A percentile compares a stretch with the other conserved stretches of the same genome.
phyloP scores from a whole-genome alignment of 108 stramenopile genomes.

The Schizochytrium sp. region DNA sequence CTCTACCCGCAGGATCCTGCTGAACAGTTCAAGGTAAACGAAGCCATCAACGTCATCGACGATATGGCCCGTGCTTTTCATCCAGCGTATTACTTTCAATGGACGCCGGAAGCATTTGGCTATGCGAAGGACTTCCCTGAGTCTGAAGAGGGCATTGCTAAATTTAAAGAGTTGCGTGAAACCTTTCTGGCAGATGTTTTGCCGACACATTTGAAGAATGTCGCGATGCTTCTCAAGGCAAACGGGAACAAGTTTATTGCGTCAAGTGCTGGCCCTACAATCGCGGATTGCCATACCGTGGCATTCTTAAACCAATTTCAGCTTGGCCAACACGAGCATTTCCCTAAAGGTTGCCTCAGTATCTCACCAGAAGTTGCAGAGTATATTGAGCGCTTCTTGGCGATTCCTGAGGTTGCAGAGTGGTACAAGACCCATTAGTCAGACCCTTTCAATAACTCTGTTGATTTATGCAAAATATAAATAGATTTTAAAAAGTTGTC shows the following conservation, averaged over 20 bases:
- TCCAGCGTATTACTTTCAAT: conserved; percentile 71
- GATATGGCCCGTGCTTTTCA: conserved; percentile 76
- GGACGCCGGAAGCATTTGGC: conserved; percentile 76
- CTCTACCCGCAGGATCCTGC: conserved; percentile 5
- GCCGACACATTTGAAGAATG: conserved; percentile 72
- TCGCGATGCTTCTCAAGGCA: conserved; percentile 69
- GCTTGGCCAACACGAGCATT: conserved; percentile 78
- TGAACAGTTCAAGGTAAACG: conserved; percentile 74
- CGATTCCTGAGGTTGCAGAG: not conserved
- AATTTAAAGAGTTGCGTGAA: conserved; percentile 72
- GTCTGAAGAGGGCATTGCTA: conserved; percentile 74
- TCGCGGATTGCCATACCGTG: conserved; percentile 80
- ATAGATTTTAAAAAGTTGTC: too few relatives aligned
- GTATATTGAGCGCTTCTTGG: conserved; percentile 16
- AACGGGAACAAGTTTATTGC: conserved; percentile 60
- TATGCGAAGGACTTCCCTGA: conserved; percentile 73
- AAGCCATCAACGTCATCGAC: conserved; percentile 75
- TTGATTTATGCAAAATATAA: too few relatives aligned
- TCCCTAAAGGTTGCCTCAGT: conserved; percentile 76
- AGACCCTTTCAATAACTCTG: too few relatives aligned
- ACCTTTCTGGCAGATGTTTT: conserved; percentile 74
- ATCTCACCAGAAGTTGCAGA: conserved; percentile 69
- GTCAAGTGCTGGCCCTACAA: conserved; percentile 65
- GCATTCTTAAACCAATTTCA: conserved; percentile 69
- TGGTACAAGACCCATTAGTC: not conserved